phyloP scores from a whole-genome alignment of 495 filamentous ascomycete species.

The Amphirosellinia nigrospora region DNA sequence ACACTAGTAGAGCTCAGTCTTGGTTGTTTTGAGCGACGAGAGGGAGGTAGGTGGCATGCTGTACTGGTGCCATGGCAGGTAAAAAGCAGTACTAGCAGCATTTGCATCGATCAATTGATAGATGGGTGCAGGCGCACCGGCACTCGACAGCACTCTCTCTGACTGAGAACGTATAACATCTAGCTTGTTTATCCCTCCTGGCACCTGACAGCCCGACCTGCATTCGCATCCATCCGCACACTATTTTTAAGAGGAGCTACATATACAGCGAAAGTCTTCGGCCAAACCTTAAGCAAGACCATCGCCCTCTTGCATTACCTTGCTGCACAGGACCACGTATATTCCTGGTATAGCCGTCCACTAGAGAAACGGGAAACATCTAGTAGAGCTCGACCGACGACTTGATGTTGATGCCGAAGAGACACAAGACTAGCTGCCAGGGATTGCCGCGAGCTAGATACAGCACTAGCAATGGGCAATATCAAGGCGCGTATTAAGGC shows the following conservation, averaged over 20 bases:
- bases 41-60: constrained; percentile 5
- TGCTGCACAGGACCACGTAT: background rate
- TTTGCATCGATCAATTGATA: background rate
- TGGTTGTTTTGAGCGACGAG: constrained; percentile 12
- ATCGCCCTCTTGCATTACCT: background rate
- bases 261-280: background rate
- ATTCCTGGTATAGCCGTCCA: background rate
- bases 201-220: background rate
- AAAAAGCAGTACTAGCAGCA: constrained; percentile 13
- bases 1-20: background rate
- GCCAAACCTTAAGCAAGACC: background rate
- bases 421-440: background rate
- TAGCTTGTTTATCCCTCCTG: background rate
- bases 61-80: constrained; percentile 5
- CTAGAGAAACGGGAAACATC: background rate
- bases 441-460: background rate
- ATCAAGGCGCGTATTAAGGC: constrained; percentile 54
- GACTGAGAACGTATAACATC: constrained; percentile 3
- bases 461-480: constrained; percentile 47
- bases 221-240: constrained; percentile 6
- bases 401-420: background rate
- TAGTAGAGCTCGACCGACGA: background rate
- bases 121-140: constrained; percentile 9
- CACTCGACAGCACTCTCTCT: background rate
- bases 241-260: background rate